Evolutionary conservation across 2,329 filamentous ascomycete genomes (phyloP), one percentile per base, ranked within the genome.

Genomic region (Colletotrichum sp.): DNA sequence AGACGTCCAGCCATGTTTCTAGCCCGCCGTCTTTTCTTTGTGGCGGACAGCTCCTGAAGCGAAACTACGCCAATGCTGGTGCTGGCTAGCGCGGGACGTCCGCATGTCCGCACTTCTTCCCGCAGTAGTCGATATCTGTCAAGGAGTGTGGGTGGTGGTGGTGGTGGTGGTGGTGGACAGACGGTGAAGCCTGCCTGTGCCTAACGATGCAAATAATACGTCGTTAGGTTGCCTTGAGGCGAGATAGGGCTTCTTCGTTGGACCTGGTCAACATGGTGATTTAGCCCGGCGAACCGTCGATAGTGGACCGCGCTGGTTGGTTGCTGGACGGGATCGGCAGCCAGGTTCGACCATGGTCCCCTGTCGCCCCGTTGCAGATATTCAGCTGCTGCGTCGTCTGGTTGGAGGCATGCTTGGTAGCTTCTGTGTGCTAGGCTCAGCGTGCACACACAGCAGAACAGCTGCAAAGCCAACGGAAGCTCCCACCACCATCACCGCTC

Each of bases 261-360:
- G 34, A 24, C 26, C 24, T 70, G 66, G 66, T 70, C 55, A 26
- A 65, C 48, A 60, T 66, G 61, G 36, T 13, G 28, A 55, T 32
- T 72, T 61, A 71, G 55, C 55, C 55, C 55, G 55, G 66, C 66
- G 24, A 60, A 34, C 56, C 26, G 66, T 66, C 21, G n/a, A 58
- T 43, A 30, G 36, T 26, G 18, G 38, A 38, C 34, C 43, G 36
- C 24, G 32, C 56, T 68, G 43, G 70, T 65, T 66, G 64, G 65
- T 36, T 24, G n/a, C n/a, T 56, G 43, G 26, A 24, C 64, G 30
- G 34, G 70, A 69, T 55, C 70, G 32, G 26, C 48, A 65, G 58
- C 65, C 64, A 38, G 64, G 58, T 60, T 69, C 64, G 26, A 65
- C 34, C 56, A 73, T 68, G 58, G 56, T 73, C 32, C 58, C 70